These are phyloP conservation scores for Scutellaria barbata DNA, from an alignment of 257 asterid genomes.

Conservation along the genomic window DNA sequence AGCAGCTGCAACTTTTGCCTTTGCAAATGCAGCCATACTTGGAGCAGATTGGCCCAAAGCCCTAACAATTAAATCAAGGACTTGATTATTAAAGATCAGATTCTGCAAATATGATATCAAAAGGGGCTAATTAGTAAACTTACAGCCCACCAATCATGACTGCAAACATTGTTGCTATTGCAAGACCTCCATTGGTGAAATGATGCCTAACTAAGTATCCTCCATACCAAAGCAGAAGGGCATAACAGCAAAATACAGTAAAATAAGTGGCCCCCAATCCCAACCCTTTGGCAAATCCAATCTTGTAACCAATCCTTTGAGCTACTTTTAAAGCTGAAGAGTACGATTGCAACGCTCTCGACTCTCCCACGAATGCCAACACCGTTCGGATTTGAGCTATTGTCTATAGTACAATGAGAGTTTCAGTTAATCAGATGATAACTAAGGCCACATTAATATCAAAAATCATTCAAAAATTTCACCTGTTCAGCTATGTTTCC, in stretches of 20 bases:
- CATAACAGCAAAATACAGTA: constrained; percentile 85
- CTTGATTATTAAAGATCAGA: no score
- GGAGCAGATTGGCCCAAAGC: constrained; percentile 96
- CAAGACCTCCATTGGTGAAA: constrained; percentile 89
- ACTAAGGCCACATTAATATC: background rate
- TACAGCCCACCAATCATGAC: constrained; percentile 98
- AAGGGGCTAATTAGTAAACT: constrained; percentile 36
- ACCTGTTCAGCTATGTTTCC: constrained; percentile 96
- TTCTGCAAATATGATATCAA: no score
- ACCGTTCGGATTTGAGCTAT: constrained; percentile 86
- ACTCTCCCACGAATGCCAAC: constrained; percentile 81
- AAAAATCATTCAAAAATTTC: background rate
- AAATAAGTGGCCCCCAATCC: constrained; percentile 90
- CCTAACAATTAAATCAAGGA: constrained; percentile 36
- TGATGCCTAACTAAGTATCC: constrained; percentile 92
- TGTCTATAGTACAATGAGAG: constrained; percentile 50
- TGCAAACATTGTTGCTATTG: constrained; percentile 92
- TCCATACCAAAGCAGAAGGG: constrained; percentile 93
- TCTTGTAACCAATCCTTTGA: constrained; percentile 79
- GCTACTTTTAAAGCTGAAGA: constrained; percentile 71
- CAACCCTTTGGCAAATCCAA: constrained; percentile 80
- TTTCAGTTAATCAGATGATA: background rate
- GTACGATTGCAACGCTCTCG: constrained; percentile 77
- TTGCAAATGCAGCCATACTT: constrained; percentile 88
- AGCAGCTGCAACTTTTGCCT: constrained; percentile 90